These are phyloP conservation scores for Amanita subjunquillea DNA, from an alignment of 768 basidiomycete genomes.

Conservation along the genomic window DNA sequence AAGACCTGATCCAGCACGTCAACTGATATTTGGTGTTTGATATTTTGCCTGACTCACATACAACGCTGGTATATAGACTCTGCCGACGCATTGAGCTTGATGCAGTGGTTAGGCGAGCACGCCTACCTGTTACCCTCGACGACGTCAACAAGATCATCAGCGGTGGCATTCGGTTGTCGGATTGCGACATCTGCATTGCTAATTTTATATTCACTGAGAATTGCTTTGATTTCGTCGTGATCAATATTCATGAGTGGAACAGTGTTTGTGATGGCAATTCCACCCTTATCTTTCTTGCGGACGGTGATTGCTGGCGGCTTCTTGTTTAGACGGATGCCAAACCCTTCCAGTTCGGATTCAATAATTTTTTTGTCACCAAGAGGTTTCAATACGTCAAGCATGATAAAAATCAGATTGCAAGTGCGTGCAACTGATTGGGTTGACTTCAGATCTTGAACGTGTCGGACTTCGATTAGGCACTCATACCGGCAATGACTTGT, in stretches of 20 bases:
- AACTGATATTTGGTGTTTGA: not conserved
- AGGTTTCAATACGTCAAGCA: constrained; percentile 97
- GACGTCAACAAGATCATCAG: constrained; percentile 95
- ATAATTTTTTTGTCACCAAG: constrained; percentile 90
- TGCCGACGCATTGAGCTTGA: constrained; percentile 16
- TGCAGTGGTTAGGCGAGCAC: not conserved
- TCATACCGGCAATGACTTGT: constrained; percentile 69
- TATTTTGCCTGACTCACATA: constrained; percentile 46
- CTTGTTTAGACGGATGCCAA: constrained; percentile 95
- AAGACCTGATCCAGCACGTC: constrained; percentile 40
- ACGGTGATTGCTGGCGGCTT: constrained; percentile 80
- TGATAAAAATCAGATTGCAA: constrained; percentile 97
- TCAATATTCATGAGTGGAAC: constrained; percentile 95
- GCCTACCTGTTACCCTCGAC: constrained; percentile 86
- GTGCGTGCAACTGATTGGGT: constrained; percentile 75
- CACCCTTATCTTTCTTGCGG: constrained; percentile 83
- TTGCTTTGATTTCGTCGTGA: constrained; percentile 91
- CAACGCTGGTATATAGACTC: constrained; percentile 88
- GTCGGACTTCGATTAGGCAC: constrained; percentile 8
- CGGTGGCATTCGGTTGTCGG: constrained; percentile 82
- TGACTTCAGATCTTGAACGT: constrained; percentile 4
- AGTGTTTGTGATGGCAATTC: constrained; percentile 92
- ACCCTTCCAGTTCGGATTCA: constrained; percentile 92
- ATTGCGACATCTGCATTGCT: constrained; percentile 89
- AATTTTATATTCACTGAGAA: constrained; percentile 86